A percentile compares a stretch with the other conserved stretches of the same genome.
These are phyloP conservation scores for Kazachstania martiniae DNA, from an alignment of 805 yeast genomes.

Conservation along the genomic window DNA sequence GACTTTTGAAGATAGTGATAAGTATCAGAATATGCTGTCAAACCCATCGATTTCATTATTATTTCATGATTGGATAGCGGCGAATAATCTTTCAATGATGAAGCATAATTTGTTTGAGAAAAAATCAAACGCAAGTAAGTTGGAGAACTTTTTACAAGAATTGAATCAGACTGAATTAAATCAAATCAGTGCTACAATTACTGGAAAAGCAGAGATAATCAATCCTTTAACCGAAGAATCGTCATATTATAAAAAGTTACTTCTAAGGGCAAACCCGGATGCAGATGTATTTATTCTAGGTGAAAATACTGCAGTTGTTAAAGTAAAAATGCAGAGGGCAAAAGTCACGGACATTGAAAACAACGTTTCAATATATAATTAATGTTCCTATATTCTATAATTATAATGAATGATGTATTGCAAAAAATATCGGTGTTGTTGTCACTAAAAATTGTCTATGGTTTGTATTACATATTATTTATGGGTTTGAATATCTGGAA, in stretches of 20 bases:
- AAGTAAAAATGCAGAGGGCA: conserved; percentile 52
- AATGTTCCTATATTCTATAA: not conserved
- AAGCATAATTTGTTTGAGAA: too few relatives aligned
- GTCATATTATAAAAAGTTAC: conserved; percentile 48
- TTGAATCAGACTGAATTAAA: conserved; percentile 70
- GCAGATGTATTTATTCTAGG: conserved; percentile 58
- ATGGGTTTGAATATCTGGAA: conserved; percentile 14
- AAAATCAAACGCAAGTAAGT: conserved; percentile 6
- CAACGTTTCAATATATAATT: conserved; percentile 31
- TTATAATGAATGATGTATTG: not conserved
- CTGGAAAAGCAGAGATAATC: conserved; percentile 57
- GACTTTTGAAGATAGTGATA: conserved; percentile 58
- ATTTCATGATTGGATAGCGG: conserved; percentile 83
- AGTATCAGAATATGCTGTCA: conserved; percentile 51
- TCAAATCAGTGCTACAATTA: conserved; percentile 67
- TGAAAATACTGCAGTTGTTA: conserved; percentile 56
- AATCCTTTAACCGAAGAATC: conserved; percentile 39
- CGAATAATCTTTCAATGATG: conserved; percentile 30
- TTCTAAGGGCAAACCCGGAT: conserved; percentile 51
- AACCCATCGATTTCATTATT: conserved; percentile 74
- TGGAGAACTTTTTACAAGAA: conserved; percentile 19
- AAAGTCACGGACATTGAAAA: conserved; percentile 70
- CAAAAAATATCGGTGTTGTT: not conserved
- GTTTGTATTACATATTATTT: not conserved
- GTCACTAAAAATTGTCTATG: not conserved